Base-by-base conservation (phyloP, 208 protist genomes). In the Crithidia brevicula region DNA sequence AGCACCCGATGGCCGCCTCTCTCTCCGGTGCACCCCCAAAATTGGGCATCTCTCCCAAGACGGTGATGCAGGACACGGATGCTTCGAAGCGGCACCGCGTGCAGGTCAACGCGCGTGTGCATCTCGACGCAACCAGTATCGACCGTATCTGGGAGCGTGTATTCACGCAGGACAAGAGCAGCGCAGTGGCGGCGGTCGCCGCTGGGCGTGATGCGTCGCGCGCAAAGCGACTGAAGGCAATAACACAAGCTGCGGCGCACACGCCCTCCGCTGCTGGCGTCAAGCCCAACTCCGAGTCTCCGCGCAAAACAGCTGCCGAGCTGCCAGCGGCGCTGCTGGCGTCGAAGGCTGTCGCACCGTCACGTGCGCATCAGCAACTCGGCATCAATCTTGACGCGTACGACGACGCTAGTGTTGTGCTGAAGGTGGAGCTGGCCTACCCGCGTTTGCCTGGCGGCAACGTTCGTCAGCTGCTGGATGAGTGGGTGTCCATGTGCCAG, bases 391-490 rank as follows among this genome's bases (percentile, higher is more conserved):
- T 72, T 28, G 58, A 22, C 56, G 34, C 45, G 0, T 74, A 70
- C 60, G 16, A 16, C 15, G 61, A 74, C 34, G 22, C 63, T 18
- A 72, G 58, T n/a, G 66, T 64, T 1, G 75, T 82, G 18, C 72
- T 82, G 16, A 70, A 73, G 36, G 51, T 82, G 7, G 77, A 80
- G 28, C 28, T 93, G 20, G 84, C 81, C 11, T 67, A 84, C 46
- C 88, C 88, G 0, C 71, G 81, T 25, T 28, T 91, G 9, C 61
- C n/a, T 22, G 74, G 72, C 33, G 88, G 88, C 57, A 91, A 83
- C 58, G 60, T 91, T 42, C 64, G 79, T 2, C 66, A 83, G 27
- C 72, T 84, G 31, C 82, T 84, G 43, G 42, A 54, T 6, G 56
- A 82, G 34, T 91, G 83, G 79, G 57, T 79, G 27, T n/a, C 31